These are phyloP conservation scores for Rhododendron mucronatum DNA, from an alignment of 148 eudicot genomes.

Conservation along the genomic window DNA sequence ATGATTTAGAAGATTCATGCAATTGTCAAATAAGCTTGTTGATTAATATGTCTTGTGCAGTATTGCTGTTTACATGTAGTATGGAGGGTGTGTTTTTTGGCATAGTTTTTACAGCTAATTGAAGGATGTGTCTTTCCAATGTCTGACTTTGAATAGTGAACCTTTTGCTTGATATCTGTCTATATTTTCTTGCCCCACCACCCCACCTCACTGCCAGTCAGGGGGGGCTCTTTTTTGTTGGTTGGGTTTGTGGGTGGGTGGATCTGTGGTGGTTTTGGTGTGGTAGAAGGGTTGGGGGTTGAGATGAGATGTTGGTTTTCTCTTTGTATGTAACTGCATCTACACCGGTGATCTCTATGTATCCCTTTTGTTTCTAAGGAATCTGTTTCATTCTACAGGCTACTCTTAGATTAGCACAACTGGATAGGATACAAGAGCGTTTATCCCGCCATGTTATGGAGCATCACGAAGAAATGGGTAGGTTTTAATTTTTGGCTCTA, in stretches of 20 bases:
- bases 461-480: slow-evolving; percentile 96
- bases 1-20: background rate
- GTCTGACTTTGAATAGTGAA: background rate
- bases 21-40: background rate
- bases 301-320: background rate
- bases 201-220: background rate
- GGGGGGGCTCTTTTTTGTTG: background rate
- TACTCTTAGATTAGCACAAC: slow-evolving; percentile 75
- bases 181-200: background rate
- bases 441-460: slow-evolving; percentile 90
- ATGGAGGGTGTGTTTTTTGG: background rate
- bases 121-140: background rate
- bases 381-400: slow-evolving; percentile 54
- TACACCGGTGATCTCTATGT: background rate
- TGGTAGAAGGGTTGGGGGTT: background rate
- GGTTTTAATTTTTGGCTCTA: slow-evolving; percentile 10
- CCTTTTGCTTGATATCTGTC: background rate
- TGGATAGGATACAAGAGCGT: slow-evolving; percentile 68
- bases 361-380: slow-evolving; percentile 9
- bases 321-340: background rate
- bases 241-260: background rate
- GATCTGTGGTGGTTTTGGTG: background rate
- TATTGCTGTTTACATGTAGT: background rate
- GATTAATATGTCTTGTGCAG: background rate
- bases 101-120: background rate